Percentiles rank a stretch among this genome's conserved stretches.
These are phyloP conservation scores for Staphylotrichum tortipilum DNA, from an alignment of 495 filamentous ascomycete species.

Conservation along the genomic window DNA sequence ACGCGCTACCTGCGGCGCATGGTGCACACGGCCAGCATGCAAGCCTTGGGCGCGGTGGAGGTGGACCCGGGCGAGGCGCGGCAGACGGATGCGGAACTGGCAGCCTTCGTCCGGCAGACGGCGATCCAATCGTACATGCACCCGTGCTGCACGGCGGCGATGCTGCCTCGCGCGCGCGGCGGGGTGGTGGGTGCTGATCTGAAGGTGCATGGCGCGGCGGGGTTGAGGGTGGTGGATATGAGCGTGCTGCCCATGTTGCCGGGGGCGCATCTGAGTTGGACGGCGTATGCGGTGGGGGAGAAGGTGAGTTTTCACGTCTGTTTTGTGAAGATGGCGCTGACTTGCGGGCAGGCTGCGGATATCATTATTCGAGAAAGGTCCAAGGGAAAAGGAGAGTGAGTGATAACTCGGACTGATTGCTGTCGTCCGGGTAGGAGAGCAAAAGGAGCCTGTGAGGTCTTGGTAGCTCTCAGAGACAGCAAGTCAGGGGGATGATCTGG, in stretches of 20 bases:
- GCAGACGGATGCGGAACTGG: slow-evolving; percentile 2
- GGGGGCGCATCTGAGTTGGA: slow-evolving; percentile 10
- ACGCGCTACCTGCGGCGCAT: slow-evolving; percentile 17
- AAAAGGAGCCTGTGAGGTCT: too few species aligned
- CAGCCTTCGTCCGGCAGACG: slow-evolving; percentile 5
- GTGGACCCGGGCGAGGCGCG: slow-evolving; percentile 3
- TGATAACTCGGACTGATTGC: neutral
- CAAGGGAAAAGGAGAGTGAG: neutral
- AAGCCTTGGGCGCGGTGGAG: slow-evolving; percentile 11
- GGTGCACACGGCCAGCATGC: slow-evolving; percentile 12
- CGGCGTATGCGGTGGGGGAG: slow-evolving; percentile 14
- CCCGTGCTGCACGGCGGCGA: slow-evolving; percentile 41
- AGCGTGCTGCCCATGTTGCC: slow-evolving; percentile 41
- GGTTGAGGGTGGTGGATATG: slow-evolving; percentile 25
- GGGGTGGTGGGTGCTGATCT: slow-evolving; percentile 37
- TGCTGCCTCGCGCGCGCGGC: slow-evolving; percentile 44
- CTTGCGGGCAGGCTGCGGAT: slow-evolving; percentile 31
- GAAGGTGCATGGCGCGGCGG: slow-evolving; percentile 30
- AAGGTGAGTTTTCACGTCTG: slow-evolving; percentile 3
- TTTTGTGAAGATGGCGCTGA: slow-evolving; percentile 25
- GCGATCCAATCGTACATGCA: slow-evolving; percentile 12
- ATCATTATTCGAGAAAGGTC: slow-evolving; percentile 43
- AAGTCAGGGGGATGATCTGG: too few species aligned
- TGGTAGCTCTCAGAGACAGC: too few species aligned
- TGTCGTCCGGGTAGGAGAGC: too few species aligned